Evolutionary conservation across 2,329 filamentous ascomycete genomes (phyloP), one percentile per base, ranked within the genome.

Genomic region (Botrytis hyacinthi): DNA sequence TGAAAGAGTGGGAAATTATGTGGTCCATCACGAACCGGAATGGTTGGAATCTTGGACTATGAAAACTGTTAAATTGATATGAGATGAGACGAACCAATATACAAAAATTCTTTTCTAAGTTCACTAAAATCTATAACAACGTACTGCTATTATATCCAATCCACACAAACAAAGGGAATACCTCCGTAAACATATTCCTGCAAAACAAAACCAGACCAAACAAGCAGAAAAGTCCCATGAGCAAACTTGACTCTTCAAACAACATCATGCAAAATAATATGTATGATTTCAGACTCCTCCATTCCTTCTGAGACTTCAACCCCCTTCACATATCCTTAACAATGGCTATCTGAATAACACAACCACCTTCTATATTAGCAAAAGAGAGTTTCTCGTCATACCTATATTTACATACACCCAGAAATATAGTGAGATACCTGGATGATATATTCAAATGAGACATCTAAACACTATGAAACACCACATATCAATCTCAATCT

Each of bases 341-440:
- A 10, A 10, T 22, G 9, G 20, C 20, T 48, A 48, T 8, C 6
- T 26, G n/a, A n/a, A n/a, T 2, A 26, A n/a, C 10, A 51, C 5
- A 26, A 26, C 2, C 5, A 14, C 1, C 26, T 26, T 4, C 4
- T 14, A n/a, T 10, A 14, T 4, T n/a, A 8, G 4, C 2, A 1
- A 6, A 14, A 4, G 10, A 51, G 10, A 3, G 5, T 3, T 14
- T 6, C 26, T 14, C 48, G n/a, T 6, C 4, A 51, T 14, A 14
- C 14, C 12, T n/a, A 1, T 14, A n/a, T 14, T 14, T 12, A 51
- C n/a, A 1, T n/a, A 6, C 4, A 44, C 1, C 6, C 6, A 44
- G 18, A 2, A 1, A 20, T 44, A 7, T 2, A 44, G 1, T 8
- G 3, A 20, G 6, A 44, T 44, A 44, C 40, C 40, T 42, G 46